phyloP scores from a whole-genome alignment of 2,329 filamentous ascomycete species.

The Diaporthe sp. region DNA sequence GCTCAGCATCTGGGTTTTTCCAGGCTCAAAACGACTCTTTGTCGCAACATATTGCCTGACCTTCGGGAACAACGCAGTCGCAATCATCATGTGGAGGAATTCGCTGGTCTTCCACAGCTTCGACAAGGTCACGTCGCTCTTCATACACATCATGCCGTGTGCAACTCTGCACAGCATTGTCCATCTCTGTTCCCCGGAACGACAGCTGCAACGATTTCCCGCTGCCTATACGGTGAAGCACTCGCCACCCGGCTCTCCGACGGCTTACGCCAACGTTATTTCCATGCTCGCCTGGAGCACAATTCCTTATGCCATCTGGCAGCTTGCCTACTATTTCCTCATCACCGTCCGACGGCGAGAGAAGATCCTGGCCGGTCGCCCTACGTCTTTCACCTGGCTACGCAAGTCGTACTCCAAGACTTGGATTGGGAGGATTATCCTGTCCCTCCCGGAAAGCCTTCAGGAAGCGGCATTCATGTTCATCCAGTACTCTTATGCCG shows the following conservation, averaged over 20 bases:
- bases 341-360: conserved; percentile 95
- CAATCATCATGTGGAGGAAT: conserved; percentile 99
- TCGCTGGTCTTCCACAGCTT: conserved; percentile 98
- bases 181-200: conserved; percentile 76
- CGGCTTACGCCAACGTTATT: conserved; percentile 79
- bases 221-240: conserved; percentile 85
- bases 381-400: conserved; percentile 98
- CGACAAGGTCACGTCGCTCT: conserved; percentile 98
- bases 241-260: conserved; percentile 74
- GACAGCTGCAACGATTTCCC: conserved; percentile 79
- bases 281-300: conserved; percentile 97
- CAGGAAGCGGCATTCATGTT: conserved; percentile 96
- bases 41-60: conserved; percentile 92
- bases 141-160: conserved; percentile 99
- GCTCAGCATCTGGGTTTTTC: conserved; percentile 90
- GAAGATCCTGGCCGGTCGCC: conserved; percentile 94
- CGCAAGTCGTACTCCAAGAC: conserved; percentile 90
- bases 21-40: conserved; percentile 88
- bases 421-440: conserved; percentile 87
- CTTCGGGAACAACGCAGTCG: conserved; percentile 96
- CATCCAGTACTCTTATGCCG: conserved; percentile 92
- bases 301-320: conserved; percentile 92
- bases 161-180: conserved; percentile 92
- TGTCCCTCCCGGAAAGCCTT: conserved; percentile 77
- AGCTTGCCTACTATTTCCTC: conserved; percentile 90